Base-by-base conservation (phyloP, 371 early-diverging fungal genomes). In the Smittium mucronatum region DNA sequence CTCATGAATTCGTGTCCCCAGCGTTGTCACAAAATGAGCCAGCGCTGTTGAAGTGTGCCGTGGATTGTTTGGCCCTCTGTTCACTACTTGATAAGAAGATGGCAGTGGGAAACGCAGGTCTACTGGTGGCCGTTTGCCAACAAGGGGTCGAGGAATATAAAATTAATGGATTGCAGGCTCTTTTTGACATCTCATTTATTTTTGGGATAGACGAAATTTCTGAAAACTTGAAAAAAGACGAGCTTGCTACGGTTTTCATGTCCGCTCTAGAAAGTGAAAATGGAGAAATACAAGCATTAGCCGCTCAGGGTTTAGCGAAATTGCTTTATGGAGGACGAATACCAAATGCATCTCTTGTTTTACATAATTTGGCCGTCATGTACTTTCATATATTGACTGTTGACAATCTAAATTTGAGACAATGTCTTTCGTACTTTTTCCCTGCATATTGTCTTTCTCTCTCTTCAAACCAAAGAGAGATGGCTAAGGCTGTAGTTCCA, bases 361-460 rank as follows among this genome's bases (percentile, higher is more conserved):
- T 93, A 67, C 82, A 86, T 57, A 76, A 84, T 64, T 74, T 93
- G 77, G 78, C 90, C 1, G 72, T 88, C 0, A 78, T 91, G 15
- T 93, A 93, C 75, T 93, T 89, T 75, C 87, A 90, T 74, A 89
- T 90, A 2, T 72, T 76, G 0, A 87, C 88, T 5, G 74, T 74
- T 21, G 72, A 71, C 30, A 91, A 89, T 72, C 75, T 83, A 64
- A 84, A 83, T 33, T 77, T 91, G 59, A 82, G 89, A 1, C 94
- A 93, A 75, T 91, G 92, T 68, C 78, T 93, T 28, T 84, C 84
- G 31, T 93, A 93, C 75, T 93, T 93, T 71, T 85, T 93, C 73
- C 92, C 90, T 2, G 92, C 87, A 5, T 91, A 84, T 68, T 84
- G 89, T 72, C 86, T 87, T 70, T 88, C 90, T 28, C 80, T 86